Base-by-base conservation (phyloP, 2,329 filamentous ascomycete genomes). In the Penicillium sp. region DNA sequence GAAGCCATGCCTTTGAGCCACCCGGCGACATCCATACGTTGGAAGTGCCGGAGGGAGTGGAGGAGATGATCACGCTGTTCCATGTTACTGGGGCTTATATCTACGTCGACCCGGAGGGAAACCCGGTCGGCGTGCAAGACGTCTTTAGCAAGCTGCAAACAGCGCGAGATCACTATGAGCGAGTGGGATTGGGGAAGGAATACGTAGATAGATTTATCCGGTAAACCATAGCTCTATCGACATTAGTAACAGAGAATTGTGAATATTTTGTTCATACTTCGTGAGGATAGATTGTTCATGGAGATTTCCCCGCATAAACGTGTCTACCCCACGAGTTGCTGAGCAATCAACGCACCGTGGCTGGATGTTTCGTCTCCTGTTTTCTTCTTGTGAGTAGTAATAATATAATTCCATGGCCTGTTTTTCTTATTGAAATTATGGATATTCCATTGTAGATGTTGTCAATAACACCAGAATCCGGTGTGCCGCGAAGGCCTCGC, bases 51-150 rank as follows among this genome's bases (percentile, higher is more conserved):
- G 66, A 68, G 1, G 70, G 65, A 11, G 68, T 71, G 0, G 59
- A 63, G 38, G 69, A 72, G 55, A 71, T 71, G 69, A 62, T 68
- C 4, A 71, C 70, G 0, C 30, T 72, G 30, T 71, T 72, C 43
- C 68, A 71, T 59, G 68, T 72, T 7, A 71, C 69, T 1, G 68
- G 69, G 2, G 68, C 69, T 5, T 72, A 71, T 57, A 67, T 71
- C 9, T 71, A 72, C 42, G 68, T 71, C 2, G 70, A 71, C 53
- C 63, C 66, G 7, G 64, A 69, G 52, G 69, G 68, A 8, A 63
- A 63, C 18, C 60, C 69, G 5, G 51, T 66, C 7, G 69, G 66
- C 1, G 61, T 71, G 3, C 69, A 71, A 59, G 68, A 71, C 57
- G 68, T 72, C 2, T 71, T 70, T 52, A 68, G 66, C 60, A 71